phyloP scores from a whole-genome alignment of 2,329 filamentous ascomycete genomes.

The Calonectria pauciramosa region DNA sequence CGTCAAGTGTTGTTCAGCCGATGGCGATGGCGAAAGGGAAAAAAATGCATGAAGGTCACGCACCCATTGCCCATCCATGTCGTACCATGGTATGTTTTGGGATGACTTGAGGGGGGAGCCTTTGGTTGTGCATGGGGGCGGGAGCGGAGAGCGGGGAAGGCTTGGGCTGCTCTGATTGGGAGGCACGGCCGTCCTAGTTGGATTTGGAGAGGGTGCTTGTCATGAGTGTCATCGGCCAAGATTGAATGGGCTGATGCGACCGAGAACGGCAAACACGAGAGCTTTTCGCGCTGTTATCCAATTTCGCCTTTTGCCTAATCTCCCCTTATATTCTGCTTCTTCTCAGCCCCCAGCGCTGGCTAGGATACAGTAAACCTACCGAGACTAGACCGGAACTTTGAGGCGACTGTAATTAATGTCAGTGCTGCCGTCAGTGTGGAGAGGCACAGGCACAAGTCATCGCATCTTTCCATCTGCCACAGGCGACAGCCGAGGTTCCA shows the following conservation, averaged over 20 bases:
- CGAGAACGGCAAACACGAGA: neutral
- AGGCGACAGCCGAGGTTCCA: neutral
- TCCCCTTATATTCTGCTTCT: neutral
- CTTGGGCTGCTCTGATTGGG: slow-evolving; percentile 26
- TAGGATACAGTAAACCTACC: neutral
- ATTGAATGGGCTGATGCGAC: slow-evolving; percentile 6
- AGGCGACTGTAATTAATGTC: neutral
- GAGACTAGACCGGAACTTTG: neutral
- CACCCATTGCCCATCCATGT: slow-evolving; percentile 14
- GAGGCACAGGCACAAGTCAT: neutral
- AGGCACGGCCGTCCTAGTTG: neutral
- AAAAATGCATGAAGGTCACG: slow-evolving; percentile 13
- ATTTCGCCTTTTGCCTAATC: neutral
- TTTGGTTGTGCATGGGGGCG: slow-evolving; percentile 22
- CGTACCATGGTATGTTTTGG: slow-evolving; percentile 20
- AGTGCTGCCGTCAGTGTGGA: neutral
- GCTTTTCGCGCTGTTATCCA: neutral
- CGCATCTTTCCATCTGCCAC: neutral
- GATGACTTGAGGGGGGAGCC: slow-evolving; percentile 18
- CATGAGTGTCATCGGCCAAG: neutral
- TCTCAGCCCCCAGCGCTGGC: neutral
- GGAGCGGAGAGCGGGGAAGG: slow-evolving; percentile 30
- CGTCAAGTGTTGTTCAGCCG: neutral
- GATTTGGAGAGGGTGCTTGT: neutral
- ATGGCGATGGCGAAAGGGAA: neutral